Evolutionary conservation across 1,284 basidiomycete genomes (phyloP).

Genomic region (Leccinum griseonigrum): DNA sequence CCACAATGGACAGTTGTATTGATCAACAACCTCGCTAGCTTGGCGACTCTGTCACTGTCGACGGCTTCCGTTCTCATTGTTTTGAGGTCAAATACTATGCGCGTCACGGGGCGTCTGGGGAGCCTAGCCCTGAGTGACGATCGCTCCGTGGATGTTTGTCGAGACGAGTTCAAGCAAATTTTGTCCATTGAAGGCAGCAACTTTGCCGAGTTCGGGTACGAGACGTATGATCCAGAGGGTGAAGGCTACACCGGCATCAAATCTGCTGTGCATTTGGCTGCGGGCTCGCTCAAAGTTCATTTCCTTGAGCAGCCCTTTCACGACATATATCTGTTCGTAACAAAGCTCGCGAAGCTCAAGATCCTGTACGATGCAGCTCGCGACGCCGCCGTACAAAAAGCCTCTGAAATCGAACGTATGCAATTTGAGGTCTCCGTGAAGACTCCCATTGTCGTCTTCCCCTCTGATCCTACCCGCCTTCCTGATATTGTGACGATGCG

Average conservation of each 20-base stretch:
- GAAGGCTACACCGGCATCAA: constrained; percentile 80
- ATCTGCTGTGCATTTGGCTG: constrained; percentile 80
- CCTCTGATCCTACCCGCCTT: constrained; percentile 64
- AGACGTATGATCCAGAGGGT: constrained; percentile 82
- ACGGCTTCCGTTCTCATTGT: constrained; percentile 89
- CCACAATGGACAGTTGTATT: constrained; percentile 62
- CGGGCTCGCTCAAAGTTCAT: constrained; percentile 91
- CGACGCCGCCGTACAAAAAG: constrained; percentile 88
- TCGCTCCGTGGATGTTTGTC: constrained; percentile 49
- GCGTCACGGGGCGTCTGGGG: constrained; percentile 83
- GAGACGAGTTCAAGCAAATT: constrained; percentile 81
- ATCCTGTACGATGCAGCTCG: constrained; percentile 96
- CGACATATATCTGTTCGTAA: constrained; percentile 81
- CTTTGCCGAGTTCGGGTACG: constrained; percentile 93
- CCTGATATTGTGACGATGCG: constrained; percentile 77
- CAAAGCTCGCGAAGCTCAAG: constrained; percentile 89
- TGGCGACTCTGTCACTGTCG: constrained; percentile 89
- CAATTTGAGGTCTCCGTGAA: constrained; percentile 89
- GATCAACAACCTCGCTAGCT: constrained; percentile 68
- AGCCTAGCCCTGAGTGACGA: constrained; percentile 87
- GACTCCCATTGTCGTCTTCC: constrained; percentile 92
- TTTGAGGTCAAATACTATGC: constrained; percentile 73
- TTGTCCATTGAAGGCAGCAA: constrained; percentile 95
- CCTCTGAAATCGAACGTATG: constrained; percentile 88
- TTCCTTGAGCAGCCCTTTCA: constrained; percentile 88